Conservation (phyloP, 73 alveolate genomes). For the Paramecium tetraurelia region DNA sequence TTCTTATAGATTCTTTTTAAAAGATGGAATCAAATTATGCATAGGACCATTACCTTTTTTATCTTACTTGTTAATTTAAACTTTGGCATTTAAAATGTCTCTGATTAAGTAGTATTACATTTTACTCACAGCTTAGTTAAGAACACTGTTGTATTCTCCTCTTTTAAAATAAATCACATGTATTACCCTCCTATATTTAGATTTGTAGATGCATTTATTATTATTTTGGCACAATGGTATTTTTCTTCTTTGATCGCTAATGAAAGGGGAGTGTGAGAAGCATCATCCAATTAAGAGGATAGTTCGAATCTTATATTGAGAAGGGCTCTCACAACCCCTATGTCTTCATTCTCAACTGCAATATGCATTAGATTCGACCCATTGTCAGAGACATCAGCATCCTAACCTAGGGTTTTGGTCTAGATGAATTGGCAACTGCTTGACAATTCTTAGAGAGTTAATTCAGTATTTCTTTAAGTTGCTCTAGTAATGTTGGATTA, state of each 20-base stretch:
- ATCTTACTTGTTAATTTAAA: background rate
- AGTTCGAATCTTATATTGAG: background rate
- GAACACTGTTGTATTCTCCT: background rate
- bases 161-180: background rate
- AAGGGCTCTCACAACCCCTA: background rate
- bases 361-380: slow-evolving; percentile 18
- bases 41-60: slow-evolving; percentile 43
- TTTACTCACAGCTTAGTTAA: background rate
- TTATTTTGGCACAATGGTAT: slow-evolving; percentile 35
- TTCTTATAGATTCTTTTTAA: background rate
- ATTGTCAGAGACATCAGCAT: background rate
- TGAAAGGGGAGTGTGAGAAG: background rate
- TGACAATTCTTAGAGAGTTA: background rate
- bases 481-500: background rate
- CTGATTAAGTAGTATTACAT: slow-evolving; percentile 20
- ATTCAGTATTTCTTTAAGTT: background rate
- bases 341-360: slow-evolving; percentile 25
- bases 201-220: background rate
- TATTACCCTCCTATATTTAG: slow-evolving; percentile 36
- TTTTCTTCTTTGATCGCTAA: slow-evolving; percentile 35
- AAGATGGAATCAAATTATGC: slow-evolving; percentile 20
- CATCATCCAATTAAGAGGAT: slow-evolving; percentile 6
- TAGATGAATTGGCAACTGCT: background rate
- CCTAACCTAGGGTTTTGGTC: background rate
- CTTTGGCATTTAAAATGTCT: background rate